phyloP scores from a whole-genome alignment of 2,329 filamentous ascomycete species.

The Clonostachys chloroleuca region DNA sequence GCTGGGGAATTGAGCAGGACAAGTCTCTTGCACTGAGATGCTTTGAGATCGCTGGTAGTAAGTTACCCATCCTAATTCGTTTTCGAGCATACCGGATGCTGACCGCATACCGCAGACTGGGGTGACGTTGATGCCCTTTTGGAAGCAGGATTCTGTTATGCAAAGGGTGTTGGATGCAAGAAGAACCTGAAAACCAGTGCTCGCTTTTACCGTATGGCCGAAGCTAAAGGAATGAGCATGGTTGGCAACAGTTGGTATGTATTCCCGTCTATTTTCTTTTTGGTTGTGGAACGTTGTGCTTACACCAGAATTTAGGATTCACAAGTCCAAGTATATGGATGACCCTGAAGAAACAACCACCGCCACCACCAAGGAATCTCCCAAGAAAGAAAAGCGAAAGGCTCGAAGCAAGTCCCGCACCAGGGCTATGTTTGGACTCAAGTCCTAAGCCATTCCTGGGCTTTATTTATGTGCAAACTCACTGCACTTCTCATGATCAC shows the following conservation, averaged over 20 bases:
- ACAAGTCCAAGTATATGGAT: conserved; percentile 89
- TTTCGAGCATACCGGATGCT: conserved; percentile 11
- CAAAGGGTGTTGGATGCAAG: conserved; percentile 87
- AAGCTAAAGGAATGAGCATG: conserved; percentile 94
- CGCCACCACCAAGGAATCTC: conserved; percentile 11
- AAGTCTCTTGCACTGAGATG: conserved; percentile 83
- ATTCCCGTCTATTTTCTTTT: neutral
- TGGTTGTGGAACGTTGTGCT: neutral
- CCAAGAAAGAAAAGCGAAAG: conserved; percentile 55
- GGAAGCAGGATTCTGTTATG: conserved; percentile 95
- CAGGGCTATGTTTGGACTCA: conserved; percentile 64
- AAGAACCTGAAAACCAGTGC: conserved; percentile 95
- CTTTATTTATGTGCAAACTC: neutral
- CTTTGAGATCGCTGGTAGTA: conserved; percentile 90
- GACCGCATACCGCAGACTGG: conserved; percentile 55
- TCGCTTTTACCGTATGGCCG: conserved; percentile 83
- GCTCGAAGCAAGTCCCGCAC: conserved; percentile 71
- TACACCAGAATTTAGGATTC: conserved; percentile 63
- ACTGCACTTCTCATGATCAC: neutral
- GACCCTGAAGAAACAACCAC: conserved; percentile 32
- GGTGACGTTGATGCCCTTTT: conserved; percentile 91
- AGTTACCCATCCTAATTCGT: conserved; percentile 22
- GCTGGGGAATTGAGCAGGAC: conserved; percentile 95
- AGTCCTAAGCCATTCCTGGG: conserved; percentile 11
- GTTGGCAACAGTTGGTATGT: conserved; percentile 96